phyloP scores from a whole-genome alignment of 2,329 filamentous ascomycete genomes.

The Sarocladium brachiariae region DNA sequence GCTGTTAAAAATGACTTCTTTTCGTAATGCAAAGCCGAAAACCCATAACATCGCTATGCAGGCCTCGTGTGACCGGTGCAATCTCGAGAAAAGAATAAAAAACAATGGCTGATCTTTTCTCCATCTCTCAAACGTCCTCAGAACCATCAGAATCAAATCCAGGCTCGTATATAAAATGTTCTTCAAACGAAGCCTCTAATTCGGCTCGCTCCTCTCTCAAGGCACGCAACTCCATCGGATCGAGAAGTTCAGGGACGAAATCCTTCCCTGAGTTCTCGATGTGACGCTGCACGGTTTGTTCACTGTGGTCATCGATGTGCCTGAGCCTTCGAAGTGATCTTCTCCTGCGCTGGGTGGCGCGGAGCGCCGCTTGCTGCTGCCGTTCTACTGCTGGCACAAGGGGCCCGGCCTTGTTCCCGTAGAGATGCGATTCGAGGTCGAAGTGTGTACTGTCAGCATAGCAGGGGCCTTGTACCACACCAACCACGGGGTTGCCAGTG shows the following conservation, averaged over 20 bases:
- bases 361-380: conserved; percentile 35
- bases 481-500: conserved; percentile 40
- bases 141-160: background rate
- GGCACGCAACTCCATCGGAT: background rate
- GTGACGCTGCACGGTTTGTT: background rate
- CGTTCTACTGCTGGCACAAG: conserved; percentile 37
- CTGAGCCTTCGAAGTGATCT: conserved; percentile 20
- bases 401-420: conserved; percentile 34
- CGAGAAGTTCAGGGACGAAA: background rate
- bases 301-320: background rate
- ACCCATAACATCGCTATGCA: too few relatives aligned
- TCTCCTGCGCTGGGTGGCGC: conserved; percentile 15
- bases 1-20: too few relatives aligned
- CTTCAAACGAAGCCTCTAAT: background rate
- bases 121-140: too few relatives aligned
- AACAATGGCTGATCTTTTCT: too few relatives aligned
- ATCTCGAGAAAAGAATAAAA: too few relatives aligned
- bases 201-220: background rate
- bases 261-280: background rate
- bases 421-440: conserved; percentile 39
- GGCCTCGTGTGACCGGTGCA: too few relatives aligned
- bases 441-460: conserved; percentile 43
- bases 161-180: background rate
- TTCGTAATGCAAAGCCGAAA: too few relatives aligned
- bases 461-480: conserved; percentile 47